Percentiles rank a stretch among this genome's conserved stretches.
These are phyloP conservation scores for Xylaria cubensis DNA, from an alignment of 495 filamentous ascomycete species.

Conservation along the genomic window DNA sequence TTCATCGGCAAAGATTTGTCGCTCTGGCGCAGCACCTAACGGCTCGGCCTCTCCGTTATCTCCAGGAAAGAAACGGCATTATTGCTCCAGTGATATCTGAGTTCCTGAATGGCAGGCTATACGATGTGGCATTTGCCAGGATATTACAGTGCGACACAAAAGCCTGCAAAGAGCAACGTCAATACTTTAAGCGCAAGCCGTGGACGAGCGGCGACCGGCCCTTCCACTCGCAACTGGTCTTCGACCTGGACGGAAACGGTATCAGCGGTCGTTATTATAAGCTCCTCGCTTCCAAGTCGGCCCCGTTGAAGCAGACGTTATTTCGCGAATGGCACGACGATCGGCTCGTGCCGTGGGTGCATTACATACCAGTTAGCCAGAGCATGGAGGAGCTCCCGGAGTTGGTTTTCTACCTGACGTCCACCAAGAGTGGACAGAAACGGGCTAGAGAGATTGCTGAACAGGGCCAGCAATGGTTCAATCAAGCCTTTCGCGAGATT, in stretches of 20 bases:
- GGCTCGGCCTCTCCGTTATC: slow-evolving; percentile 27
- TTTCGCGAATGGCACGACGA: slow-evolving; percentile 67
- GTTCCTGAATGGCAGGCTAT: slow-evolving; percentile 34
- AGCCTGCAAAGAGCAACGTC: slow-evolving; percentile 30
- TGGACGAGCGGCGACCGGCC: slow-evolving; percentile 33
- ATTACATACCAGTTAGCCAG: slow-evolving; percentile 58
- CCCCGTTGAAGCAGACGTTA: slow-evolving; percentile 56
- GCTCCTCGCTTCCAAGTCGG: slow-evolving; percentile 50
- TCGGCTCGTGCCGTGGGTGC: slow-evolving; percentile 60
- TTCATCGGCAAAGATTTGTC: slow-evolving; percentile 60
- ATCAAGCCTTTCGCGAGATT: slow-evolving; percentile 44
- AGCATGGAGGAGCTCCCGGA: slow-evolving; percentile 56
- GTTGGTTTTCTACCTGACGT: slow-evolving; percentile 48
- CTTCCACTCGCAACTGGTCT: slow-evolving; percentile 41
- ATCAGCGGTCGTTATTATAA: slow-evolving; percentile 59
- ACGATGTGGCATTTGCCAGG: slow-evolving; percentile 28
- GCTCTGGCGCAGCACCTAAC: slow-evolving; percentile 37
- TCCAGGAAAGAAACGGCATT: slow-evolving; percentile 24
- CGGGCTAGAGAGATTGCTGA: slow-evolving; percentile 52
- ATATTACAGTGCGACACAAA: slow-evolving; percentile 33
- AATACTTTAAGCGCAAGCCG: slow-evolving; percentile 35
- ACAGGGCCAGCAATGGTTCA: slow-evolving; percentile 51
- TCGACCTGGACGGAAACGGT: slow-evolving; percentile 64
- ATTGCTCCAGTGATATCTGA: slow-evolving; percentile 12
- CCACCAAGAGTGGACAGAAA: slow-evolving; percentile 38